These are phyloP conservation scores for Clonostachys rhizophaga DNA, from an alignment of 2,329 filamentous ascomycete genomes.

Conservation along the genomic window DNA sequence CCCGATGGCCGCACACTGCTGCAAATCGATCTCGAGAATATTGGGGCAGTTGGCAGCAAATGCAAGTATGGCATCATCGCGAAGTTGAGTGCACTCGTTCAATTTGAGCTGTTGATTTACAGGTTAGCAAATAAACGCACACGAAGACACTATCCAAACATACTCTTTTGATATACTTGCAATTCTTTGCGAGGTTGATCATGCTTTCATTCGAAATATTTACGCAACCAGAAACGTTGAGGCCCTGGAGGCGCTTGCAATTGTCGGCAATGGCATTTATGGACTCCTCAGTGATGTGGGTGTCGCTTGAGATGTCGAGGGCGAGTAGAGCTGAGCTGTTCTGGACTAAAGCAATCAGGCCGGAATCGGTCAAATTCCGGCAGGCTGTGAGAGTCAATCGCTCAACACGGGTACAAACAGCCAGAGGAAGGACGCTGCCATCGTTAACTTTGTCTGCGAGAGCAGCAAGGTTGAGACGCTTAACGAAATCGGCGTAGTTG, in stretches of 20 bases:
- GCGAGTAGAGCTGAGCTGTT: constrained; percentile 80
- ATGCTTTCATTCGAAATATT: constrained; percentile 85
- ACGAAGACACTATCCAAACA: constrained; percentile 18
- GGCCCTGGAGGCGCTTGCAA: constrained; percentile 80
- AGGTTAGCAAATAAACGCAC: background rate
- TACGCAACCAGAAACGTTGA: constrained; percentile 86
- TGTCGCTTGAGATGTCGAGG: constrained; percentile 81
- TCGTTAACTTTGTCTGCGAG: constrained; percentile 76
- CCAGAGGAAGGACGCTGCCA: constrained; percentile 78
- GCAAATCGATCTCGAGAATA: constrained; percentile 93
- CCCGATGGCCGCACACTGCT: constrained; percentile 76
- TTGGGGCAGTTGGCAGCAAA: constrained; percentile 88
- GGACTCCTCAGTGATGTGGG: constrained; percentile 79
- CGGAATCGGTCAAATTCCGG: constrained; percentile 75
- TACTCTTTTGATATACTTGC: constrained; percentile 82
- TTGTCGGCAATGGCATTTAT: constrained; percentile 74
- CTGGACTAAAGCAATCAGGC: constrained; percentile 73
- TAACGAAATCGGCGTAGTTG: constrained; percentile 84
- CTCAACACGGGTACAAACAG: constrained; percentile 85
- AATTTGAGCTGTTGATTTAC: constrained; percentile 69
- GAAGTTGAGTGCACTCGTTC: constrained; percentile 84
- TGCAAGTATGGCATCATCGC: constrained; percentile 74
- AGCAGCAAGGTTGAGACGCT: constrained; percentile 82
- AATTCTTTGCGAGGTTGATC: constrained; percentile 73
- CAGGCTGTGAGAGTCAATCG: constrained; percentile 91